Base-by-base conservation (phyloP, 1,284 basidiomycete genomes). In the Vanrija sp. region DNA sequence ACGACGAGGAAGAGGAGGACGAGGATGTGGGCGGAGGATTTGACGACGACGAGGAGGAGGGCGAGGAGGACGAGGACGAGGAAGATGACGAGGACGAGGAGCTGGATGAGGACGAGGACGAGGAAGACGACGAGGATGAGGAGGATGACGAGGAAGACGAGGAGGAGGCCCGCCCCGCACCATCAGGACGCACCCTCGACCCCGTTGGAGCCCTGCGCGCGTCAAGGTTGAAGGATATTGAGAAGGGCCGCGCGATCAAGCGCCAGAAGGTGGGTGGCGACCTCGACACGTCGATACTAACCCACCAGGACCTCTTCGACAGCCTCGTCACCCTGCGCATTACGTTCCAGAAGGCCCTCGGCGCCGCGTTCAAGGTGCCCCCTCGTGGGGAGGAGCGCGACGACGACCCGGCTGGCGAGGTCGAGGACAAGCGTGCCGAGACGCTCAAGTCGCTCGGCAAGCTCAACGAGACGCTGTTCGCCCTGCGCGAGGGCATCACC, bases 241-340 rank as follows among this genome's bases (percentile, higher is more conserved):
- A 77, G 42, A 83, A 96, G 75, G 93, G 92, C 2, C 83, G 82
- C 60, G 89, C 88, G 9, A 85, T 97, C 57, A 81, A 84, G 51
- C 83, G 82, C 61, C 93, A 97, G 76, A 83, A 91, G 55, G 92
- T 89, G 67, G 63, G 86, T 23, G 21, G 5, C 21, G 21, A 43
- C 3, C 15, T 16, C 28, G n/a, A 1, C 52, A 52, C 38, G n/a
- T 34, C 2, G 6, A 0, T 19, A n/a, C 57, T 52, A 7, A 52
- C 62, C 19, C 39, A 15, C 58, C 61, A 95, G 91, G 80, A 81
- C 6, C 77, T 92, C 29, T 95, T 90, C 85, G 90, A 95, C 71
- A 81, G 82, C 6, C 79, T 96, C 38, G 81, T 96, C 38, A 90
- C 94, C 68, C 83, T 88, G 18, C 85, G 93, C 38, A 97, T 97